These are phyloP conservation scores for Moniliophthora roreri DNA, from an alignment of 1,284 basidiomycete species.

Conservation along the genomic window DNA sequence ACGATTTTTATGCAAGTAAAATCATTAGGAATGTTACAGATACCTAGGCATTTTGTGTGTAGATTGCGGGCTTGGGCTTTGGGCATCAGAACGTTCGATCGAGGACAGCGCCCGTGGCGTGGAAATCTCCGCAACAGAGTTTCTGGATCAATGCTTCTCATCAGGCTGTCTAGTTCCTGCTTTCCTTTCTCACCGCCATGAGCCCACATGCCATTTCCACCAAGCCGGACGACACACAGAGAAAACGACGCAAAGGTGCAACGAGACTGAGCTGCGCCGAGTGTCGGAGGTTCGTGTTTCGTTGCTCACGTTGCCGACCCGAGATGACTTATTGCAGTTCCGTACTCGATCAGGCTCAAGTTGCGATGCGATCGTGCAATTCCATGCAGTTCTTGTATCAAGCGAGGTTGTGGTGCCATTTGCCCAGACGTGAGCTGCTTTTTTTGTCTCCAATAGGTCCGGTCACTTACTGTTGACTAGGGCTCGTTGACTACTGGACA, in stretches of 20 bases:
- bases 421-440: constrained; percentile 50
- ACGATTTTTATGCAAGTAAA: too few species aligned
- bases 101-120: too few species aligned
- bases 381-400: constrained; percentile 64
- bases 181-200: constrained; percentile 27
- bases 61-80: too few species aligned
- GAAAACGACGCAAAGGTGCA: constrained; percentile 75
- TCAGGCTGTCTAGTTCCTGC: background rate
- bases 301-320: background rate
- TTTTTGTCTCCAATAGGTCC: constrained; percentile 13
- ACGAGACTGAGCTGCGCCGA: constrained; percentile 76
- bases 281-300: constrained; percentile 56
- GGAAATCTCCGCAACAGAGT: too few species aligned
- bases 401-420: constrained; percentile 46
- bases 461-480: constrained; percentile 24
- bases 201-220: constrained; percentile 31
- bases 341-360: constrained; percentile 52
- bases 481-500: constrained; percentile 78
- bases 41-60: too few species aligned
- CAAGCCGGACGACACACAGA: constrained; percentile 38
- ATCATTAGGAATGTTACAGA: too few species aligned
- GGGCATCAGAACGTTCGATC: too few species aligned
- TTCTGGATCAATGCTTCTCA: too few species aligned
- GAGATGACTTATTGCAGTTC: background rate
- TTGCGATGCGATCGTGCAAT: constrained; percentile 72